phyloP scores from a whole-genome alignment of 306 rosid genomes.

The Cicer cuneatum region DNA sequence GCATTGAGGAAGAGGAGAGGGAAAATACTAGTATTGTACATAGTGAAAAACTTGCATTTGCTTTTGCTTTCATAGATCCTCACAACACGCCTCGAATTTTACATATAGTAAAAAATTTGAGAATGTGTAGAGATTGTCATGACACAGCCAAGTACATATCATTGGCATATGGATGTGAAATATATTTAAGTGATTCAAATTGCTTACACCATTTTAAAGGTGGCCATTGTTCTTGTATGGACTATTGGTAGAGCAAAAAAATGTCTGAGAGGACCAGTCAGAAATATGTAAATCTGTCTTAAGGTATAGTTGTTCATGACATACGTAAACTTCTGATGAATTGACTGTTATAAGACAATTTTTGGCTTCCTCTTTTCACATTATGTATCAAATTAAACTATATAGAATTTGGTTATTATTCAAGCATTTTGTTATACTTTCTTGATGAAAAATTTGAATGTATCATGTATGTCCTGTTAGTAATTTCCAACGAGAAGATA shows the following conservation, averaged over 20 bases:
- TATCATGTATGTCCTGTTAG: constrained; percentile 12
- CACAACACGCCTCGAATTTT: constrained; percentile 52
- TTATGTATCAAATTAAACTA: constrained; percentile 16
- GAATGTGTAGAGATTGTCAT: constrained; percentile 86
- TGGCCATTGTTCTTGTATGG: constrained; percentile 88
- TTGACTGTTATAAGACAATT: constrained; percentile 18
- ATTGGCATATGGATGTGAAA: constrained; percentile 70
- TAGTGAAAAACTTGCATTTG: constrained; percentile 81
- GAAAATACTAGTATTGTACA: constrained; percentile 64
- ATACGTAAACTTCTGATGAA: constrained; percentile 29
- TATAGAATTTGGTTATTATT: constrained; percentile 21
- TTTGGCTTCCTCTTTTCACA: not conserved
- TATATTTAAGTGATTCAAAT: constrained; percentile 68
- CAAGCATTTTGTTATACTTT: constrained; percentile 18
- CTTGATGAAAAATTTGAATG: constrained; percentile 27
- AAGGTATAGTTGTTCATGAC: constrained; percentile 35
- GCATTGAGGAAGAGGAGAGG: constrained; percentile 81
- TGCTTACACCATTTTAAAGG: constrained; percentile 83
- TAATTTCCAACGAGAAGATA: constrained; percentile 25
- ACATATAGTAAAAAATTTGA: constrained; percentile 74
- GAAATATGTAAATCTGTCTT: constrained; percentile 33
- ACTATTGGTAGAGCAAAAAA: constrained; percentile 72
- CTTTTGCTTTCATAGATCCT: constrained; percentile 71
- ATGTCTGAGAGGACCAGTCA: constrained; percentile 27
- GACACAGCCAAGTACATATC: constrained; percentile 78